Conservation (phyloP, 1,139 yeast genomes). For the Candida frijolesensis region DNA sequence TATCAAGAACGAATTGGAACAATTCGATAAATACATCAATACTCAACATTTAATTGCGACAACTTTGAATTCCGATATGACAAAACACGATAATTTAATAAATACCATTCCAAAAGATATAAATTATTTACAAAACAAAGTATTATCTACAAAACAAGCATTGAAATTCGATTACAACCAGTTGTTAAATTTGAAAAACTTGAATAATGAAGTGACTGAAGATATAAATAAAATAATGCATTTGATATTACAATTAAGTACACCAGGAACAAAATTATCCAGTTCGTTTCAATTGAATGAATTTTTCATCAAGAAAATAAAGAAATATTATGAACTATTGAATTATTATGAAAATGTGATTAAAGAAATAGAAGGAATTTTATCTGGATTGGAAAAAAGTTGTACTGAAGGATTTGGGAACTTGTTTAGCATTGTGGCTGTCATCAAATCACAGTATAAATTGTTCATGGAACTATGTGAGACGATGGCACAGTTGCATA, state of each 20-base stretch:
- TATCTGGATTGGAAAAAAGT: constrained; percentile 45
- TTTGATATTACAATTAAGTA: constrained; percentile 63
- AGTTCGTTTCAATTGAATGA: constrained; percentile 53
- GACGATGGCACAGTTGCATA: constrained; percentile 86
- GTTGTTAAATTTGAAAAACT: constrained; percentile 34
- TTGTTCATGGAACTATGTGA: constrained; percentile 92
- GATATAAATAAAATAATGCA: constrained; percentile 72
- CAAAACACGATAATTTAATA: constrained; percentile 68
- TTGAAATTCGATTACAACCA: constrained; percentile 47
- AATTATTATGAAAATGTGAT: constrained; percentile 76
- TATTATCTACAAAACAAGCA: constrained; percentile 69
- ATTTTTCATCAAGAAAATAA: constrained; percentile 56
- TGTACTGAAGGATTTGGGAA: constrained; percentile 53
- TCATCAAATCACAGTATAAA: constrained; percentile 79
- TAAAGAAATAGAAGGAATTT: constrained; percentile 62
- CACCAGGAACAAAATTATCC: constrained; percentile 67
- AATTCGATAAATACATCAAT: constrained; percentile 79
- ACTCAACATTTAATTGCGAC: constrained; percentile 84
- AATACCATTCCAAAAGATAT: constrained; percentile 86
- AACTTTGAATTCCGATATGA: constrained; percentile 64
- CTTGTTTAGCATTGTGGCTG: constrained; percentile 57
- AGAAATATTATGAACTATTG: constrained; percentile 65
- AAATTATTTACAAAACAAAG: constrained; percentile 64
- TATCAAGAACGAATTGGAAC: constrained; percentile 74
- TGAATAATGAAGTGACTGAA: constrained; percentile 62